Base-by-base conservation (phyloP, 1,139 yeast genomes). In the Geotrichum restrictum region DNA sequence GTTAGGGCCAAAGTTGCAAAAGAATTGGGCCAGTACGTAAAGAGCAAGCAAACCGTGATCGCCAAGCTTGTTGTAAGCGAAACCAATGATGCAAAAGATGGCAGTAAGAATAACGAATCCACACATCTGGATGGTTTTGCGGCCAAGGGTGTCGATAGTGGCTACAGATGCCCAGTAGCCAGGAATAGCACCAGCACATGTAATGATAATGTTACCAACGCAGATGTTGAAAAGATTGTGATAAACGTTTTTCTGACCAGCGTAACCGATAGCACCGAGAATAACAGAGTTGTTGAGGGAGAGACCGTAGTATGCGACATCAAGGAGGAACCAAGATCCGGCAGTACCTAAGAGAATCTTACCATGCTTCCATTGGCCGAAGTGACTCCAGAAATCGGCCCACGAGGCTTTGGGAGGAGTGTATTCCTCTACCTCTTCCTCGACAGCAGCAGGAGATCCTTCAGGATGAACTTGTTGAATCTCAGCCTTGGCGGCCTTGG, bases 271-370 rank as follows among this genome's bases (percentile, higher is more conserved):
- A 48, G 95, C 80, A 66, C 81, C 78, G 70, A 88, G 85, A 94
- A 64, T 91, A 85, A 73, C 95, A 83, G 66, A 86, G 81, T 63
- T 85, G 74, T 59, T 80, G 66, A 91, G 88, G 60, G 95, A 82
- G 72, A 84, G 82, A 73, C 94, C 85, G 70, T 93, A 93, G 78
- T 82, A 89, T 57, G 97, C 96, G 69, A 93, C 88, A 77, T 93
- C 98, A 72, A 91, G 80, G 76, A 84, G 77, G 77, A 91, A 91
- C 98, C 98, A 93, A 48, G 95, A 84, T 70, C 91, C 94, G 60
- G 97, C 95, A 64, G 98, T 91, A 69, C 98, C 98, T 52, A 93
- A 62, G 63, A 93, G 77, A 84, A 54, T 81, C 75, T 85, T 86
- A 73, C 87, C 83, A 71, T 88, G 85, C 72, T 77, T 87, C 96